phyloP scores from a whole-genome alignment of 164 flowering plant genomes.

The Stephania yunnanensis region DNA sequence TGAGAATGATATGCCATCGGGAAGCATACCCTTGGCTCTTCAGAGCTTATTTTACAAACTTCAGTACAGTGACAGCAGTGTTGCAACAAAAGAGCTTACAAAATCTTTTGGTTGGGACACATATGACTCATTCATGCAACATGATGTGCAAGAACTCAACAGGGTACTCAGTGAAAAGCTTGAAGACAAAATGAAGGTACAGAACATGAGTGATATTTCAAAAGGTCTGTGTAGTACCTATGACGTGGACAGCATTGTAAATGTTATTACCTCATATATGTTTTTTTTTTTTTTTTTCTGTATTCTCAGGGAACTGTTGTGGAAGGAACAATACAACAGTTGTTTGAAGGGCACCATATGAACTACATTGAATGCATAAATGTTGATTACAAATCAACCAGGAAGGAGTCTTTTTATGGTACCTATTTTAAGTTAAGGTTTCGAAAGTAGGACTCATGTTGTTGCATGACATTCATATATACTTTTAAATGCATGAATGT shows the following conservation, averaged over 20 bases:
- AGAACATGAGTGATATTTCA: not conserved
- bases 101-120: constrained; percentile 72
- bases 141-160: constrained; percentile 58
- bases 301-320: constrained; percentile 59
- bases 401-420: constrained; percentile 70
- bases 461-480: not conserved
- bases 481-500: constrained; percentile 2
- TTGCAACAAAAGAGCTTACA: constrained; percentile 61
- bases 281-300: not conserved
- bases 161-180: constrained; percentile 59
- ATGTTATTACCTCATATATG: not conserved
- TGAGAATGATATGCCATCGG: constrained; percentile 63
- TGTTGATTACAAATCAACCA: constrained; percentile 64
- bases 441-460: not conserved
- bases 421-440: constrained; percentile 10
- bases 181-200: constrained; percentile 68
- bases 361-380: constrained; percentile 67
- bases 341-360: constrained; percentile 72
- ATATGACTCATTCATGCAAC: constrained; percentile 58
- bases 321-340: constrained; percentile 72
- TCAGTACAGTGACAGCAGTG: constrained; percentile 60
- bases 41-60: constrained; percentile 69
- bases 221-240: not conserved
- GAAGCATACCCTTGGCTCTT: constrained; percentile 58
- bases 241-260: not conserved